Evolutionary conservation across 306 rosid genomes (phyloP), one percentile per base, ranked within the genome.

Genomic region (Gastrolobium villosum): DNA sequence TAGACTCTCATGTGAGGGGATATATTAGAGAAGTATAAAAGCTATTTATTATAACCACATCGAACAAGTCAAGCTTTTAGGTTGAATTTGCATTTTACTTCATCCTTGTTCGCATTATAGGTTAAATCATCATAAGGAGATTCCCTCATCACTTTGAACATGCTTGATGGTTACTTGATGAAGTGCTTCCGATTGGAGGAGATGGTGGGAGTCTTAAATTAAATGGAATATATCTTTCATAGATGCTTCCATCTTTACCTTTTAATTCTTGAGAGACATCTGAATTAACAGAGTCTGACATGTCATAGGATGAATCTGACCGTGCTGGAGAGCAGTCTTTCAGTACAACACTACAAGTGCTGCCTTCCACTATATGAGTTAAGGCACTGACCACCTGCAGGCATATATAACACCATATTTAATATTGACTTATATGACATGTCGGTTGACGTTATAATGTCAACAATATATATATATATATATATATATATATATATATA

Each of bases 341-440:
- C 5, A 72, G 72, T 48, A 83, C 79, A 30, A 10, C 36, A 61
- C 90, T 78, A 8, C 74, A 40, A 60, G 84, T 50, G 46, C 11
- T 77, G 28, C 87, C 86, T 36, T 84, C 89, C 5, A 79, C 69
- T 41, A 88, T 82, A 53, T 46, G 48, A 32, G 13, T 63, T 10
- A 93, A 85, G 70, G 83, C 87, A 59, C 72, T 55, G 0, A 89
- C 91, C 62, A 93, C 92, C 97, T 93, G 68, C 45, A 28, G n/a
- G 40, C 62, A 77, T 52, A 55, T 63, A 60, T 43, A 30, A 11
- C n/a, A 10, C 8, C 5, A 31, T 35, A 32, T 48, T 30, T 13
- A 9, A 11, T 67, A 15, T 32, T 34, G 26, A 7, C 35, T 3
- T 46, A 3, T 6, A 50, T 34, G 48, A 49, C 50, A 35, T 31